Base-by-base conservation (phyloP, 495 filamentous ascomycete genomes). In the Lophiotrema nucula region DNA sequence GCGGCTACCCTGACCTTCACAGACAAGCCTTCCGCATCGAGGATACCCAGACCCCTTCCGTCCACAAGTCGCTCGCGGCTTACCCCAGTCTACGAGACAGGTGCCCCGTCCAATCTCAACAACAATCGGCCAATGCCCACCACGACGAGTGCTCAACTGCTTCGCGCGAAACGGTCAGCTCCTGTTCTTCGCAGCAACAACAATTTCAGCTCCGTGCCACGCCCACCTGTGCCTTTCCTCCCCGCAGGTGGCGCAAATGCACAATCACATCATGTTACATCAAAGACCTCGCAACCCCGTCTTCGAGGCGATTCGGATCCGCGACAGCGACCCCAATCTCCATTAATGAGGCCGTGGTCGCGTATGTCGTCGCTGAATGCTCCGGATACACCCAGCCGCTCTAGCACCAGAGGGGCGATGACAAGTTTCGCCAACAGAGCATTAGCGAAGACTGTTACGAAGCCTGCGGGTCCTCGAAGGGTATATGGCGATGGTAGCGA, bases 401-500 rank as follows among this genome's bases (percentile, higher is more conserved):
- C 47, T 23, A 65, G 52, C 21, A 50, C 48, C 31, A 72, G 75
- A 47, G 67, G 65, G 68, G 75, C 69, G 26, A 68, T 71, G 43
- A 41, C 70, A 39, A 65, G 74, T 19, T 66, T 83, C 24, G 71
- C 77, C 56, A 77, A 78, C 52, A 78, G 86, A 63, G 81, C 81
- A 24, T 74, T 80, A 22, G 70, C 77, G 1, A 88, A 88, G 69
- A 77, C 79, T 37, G 84, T 84, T 23, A 89, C 80, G 56, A 84
- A 87, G 69, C 5, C 92, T 90, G 2, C 81, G 83, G 24, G 81
- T 83, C n/a, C 26, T 55, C 35, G 79, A 83, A 83, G 86, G 26
- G 84, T 89, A 66, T 98, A 92, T 73, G 93, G 93, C 3, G 90
- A 96, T 72, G 93, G 93, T 19, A 88, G 81, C 35, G 93, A 98